Evolutionary conservation across 352 stramenopile genomes (phyloP).

Genomic region (Phytopythium delawarense): DNA sequence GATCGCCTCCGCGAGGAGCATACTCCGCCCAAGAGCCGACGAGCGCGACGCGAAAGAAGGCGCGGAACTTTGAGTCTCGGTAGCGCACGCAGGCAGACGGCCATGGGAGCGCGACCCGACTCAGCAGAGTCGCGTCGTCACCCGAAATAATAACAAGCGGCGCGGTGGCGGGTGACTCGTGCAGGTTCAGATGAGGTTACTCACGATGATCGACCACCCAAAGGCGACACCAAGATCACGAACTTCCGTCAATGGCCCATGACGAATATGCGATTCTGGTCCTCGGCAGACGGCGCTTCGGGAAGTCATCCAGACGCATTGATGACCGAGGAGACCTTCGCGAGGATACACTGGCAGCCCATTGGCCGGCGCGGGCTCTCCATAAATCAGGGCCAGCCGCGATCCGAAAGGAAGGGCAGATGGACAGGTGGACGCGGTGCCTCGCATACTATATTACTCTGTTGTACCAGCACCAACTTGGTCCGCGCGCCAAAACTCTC

Average conservation of each 20-base stretch:
- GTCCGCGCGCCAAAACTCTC: constrained; percentile 4
- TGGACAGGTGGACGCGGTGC: constrained; percentile 2
- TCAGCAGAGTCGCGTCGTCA: not conserved
- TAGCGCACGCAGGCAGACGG: not conserved
- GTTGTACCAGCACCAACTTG: constrained; percentile 10
- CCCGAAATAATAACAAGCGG: not conserved
- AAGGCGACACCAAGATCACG: not conserved
- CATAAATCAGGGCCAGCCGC: not conserved
- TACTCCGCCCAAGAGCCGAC: not conserved
- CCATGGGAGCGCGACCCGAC: too few relatives aligned
- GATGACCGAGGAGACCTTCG: not conserved
- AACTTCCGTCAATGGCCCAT: not conserved
- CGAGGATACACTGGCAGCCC: not conserved
- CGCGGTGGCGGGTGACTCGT: not conserved
- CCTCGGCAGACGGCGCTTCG: too few relatives aligned
- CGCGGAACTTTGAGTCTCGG: constrained; percentile 1
- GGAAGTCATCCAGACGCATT: not conserved
- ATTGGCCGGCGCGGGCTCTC: not conserved
- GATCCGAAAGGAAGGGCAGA: not conserved
- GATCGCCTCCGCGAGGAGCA: too few relatives aligned
- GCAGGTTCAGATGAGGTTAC: not conserved
- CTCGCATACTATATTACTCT: constrained; percentile 10
- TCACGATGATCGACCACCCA: not conserved
- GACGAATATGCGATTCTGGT: too few relatives aligned
- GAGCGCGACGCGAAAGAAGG: not conserved